Evolutionary conservation across 441 rosid genomes (phyloP).

Genomic region (Isatis lusitanica): DNA sequence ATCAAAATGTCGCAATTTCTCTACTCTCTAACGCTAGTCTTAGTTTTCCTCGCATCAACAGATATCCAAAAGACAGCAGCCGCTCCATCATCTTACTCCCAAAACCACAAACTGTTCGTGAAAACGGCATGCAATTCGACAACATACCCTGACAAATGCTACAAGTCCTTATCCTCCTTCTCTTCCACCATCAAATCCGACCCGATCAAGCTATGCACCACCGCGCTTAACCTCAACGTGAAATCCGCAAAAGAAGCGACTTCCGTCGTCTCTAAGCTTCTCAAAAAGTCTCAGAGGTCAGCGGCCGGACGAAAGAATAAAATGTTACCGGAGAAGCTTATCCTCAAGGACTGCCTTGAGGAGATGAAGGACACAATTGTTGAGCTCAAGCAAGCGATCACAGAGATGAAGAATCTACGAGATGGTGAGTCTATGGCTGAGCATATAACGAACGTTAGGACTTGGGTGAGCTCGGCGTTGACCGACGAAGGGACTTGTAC

Average conservation of each 20-base stretch:
- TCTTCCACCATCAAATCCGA: slow-evolving; percentile 48
- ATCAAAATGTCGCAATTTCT: neutral
- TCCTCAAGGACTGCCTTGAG: slow-evolving; percentile 58
- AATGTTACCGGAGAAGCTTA: slow-evolving; percentile 34
- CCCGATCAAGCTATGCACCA: slow-evolving; percentile 50
- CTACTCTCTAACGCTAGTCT: slow-evolving; percentile 28
- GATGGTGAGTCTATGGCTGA: slow-evolving; percentile 26
- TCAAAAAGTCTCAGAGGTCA: slow-evolving; percentile 37
- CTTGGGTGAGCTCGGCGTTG: slow-evolving; percentile 65
- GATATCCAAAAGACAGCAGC: slow-evolving; percentile 28
- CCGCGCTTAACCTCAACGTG: slow-evolving; percentile 45
- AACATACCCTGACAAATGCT: slow-evolving; percentile 47
- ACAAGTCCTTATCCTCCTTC: slow-evolving; percentile 49
- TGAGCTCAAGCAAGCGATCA: slow-evolving; percentile 51
- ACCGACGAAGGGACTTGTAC: slow-evolving; percentile 71
- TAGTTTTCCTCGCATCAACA: slow-evolving; percentile 15
- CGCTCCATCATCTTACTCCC: slow-evolving; percentile 26
- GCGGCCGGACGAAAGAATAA: slow-evolving; percentile 5
- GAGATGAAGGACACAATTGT: slow-evolving; percentile 46
- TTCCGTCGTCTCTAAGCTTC: slow-evolving; percentile 31
- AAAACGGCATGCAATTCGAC: slow-evolving; percentile 55
- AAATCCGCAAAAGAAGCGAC: slow-evolving; percentile 42
- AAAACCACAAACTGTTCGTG: slow-evolving; percentile 48
- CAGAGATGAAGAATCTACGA: slow-evolving; percentile 33
- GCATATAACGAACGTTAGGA: slow-evolving; percentile 48